Evolutionary conservation across 2,329 filamentous ascomycete species (phyloP).

Genomic region (Botrytis galanthina): DNA sequence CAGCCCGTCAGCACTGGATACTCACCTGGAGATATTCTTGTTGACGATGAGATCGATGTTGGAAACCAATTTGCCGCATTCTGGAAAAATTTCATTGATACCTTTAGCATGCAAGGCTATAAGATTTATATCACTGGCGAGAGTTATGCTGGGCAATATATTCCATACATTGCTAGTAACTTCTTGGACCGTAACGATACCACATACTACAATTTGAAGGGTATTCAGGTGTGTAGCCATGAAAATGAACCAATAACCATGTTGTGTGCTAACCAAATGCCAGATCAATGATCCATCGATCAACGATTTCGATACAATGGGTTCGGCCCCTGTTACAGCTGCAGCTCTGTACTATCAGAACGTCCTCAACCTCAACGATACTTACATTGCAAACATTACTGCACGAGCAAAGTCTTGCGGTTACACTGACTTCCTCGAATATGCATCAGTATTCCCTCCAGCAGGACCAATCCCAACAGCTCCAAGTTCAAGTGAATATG

Average conservation of each 20-base stretch:
- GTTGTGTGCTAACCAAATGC: neutral
- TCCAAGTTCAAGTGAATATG: conserved; percentile 22
- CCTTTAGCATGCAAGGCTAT: conserved; percentile 53
- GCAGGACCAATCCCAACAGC: conserved; percentile 49
- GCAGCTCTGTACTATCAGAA: conserved; percentile 50
- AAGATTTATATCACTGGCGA: conserved; percentile 66
- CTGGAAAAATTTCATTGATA: conserved; percentile 61
- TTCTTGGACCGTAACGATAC: conserved; percentile 50
- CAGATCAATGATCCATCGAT: conserved; percentile 58
- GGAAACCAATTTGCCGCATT: conserved; percentile 58
- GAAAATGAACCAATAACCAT: neutral
- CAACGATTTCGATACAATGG: conserved; percentile 36
- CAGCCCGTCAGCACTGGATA: conserved; percentile 47
- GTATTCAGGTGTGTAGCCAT: conserved; percentile 43
- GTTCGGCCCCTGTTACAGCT: conserved; percentile 43
- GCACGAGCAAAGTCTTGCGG: conserved; percentile 48
- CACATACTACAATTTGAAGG: conserved; percentile 57
- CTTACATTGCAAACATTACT: conserved; percentile 48
- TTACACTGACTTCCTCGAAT: conserved; percentile 49
- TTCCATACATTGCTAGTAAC: conserved; percentile 49
- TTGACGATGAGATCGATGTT: conserved; percentile 51
- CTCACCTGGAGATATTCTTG: conserved; percentile 51
- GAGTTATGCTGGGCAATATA: conserved; percentile 53
- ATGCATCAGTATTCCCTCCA: conserved; percentile 56
- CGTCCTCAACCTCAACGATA: conserved; percentile 53